These are phyloP conservation scores for Spiromastix sp. DNA, from an alignment of 2,329 filamentous ascomycete genomes.

Conservation along the genomic window DNA sequence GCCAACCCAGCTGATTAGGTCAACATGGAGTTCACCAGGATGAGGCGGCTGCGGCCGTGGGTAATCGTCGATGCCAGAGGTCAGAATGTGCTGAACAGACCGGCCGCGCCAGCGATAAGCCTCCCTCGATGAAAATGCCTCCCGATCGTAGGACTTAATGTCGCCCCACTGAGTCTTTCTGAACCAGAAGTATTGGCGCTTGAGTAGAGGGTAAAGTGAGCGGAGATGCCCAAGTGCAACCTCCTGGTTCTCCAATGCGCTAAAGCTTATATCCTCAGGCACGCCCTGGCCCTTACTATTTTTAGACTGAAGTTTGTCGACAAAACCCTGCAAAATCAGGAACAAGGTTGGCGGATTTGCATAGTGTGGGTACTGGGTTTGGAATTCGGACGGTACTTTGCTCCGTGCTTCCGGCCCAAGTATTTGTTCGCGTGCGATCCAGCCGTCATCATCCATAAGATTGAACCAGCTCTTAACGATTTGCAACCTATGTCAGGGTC, in stretches of 20 bases:
- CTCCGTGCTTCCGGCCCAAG: conserved; percentile 82
- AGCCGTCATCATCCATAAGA: conserved; percentile 91
- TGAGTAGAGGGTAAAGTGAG: conserved; percentile 74
- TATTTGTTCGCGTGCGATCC: conserved; percentile 95
- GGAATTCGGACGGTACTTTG: conserved; percentile 89
- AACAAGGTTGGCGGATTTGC: conserved; percentile 95
- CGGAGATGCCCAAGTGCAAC: conserved; percentile 61
- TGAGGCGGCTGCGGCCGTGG: conserved; percentile 88
- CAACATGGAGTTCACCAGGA: conserved; percentile 88
- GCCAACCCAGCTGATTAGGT: conserved; percentile 95
- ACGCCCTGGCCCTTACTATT: conserved; percentile 15
- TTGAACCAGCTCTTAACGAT: conserved; percentile 94
- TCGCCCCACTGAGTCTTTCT: conserved; percentile 83
- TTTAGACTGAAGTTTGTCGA: conserved; percentile 59
- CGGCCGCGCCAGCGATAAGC: conserved; percentile 92
- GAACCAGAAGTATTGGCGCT: conserved; percentile 91
- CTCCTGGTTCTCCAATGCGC: conserved; percentile 57
- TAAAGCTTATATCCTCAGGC: conserved; percentile 46
- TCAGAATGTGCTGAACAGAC: conserved; percentile 75
- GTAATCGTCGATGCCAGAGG: conserved; percentile 92
- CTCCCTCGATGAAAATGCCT: conserved; percentile 80
- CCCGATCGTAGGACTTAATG: conserved; percentile 80
- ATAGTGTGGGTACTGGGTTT: conserved; percentile 92
- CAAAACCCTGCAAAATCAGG: conserved; percentile 73
- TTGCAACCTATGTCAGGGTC: conserved; percentile 44